Base-by-base conservation (phyloP, 75 land plant genomes). In the Cupressus sempervirens region DNA sequence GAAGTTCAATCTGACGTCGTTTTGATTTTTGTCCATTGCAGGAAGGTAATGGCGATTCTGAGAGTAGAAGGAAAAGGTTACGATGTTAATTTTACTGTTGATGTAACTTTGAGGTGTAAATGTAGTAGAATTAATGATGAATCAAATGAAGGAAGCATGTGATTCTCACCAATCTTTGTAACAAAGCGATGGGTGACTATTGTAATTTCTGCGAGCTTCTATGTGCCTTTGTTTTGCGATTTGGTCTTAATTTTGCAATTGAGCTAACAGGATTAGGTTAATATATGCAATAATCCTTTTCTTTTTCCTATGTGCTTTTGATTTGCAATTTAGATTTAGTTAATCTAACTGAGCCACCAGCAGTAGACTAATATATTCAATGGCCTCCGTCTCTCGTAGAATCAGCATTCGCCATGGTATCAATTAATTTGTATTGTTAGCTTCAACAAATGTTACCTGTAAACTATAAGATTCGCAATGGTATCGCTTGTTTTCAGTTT, bases 61-160 rank as follows among this genome's bases (percentile, higher is more conserved):
- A 43, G 48, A 77, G 7, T 76, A 76, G 81, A 77, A 77, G 81
- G 46, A 77, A 77, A 41, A 77, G 81, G 46, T 3, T 41, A 20
- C 46, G 81, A 30, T 77, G 81, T 77, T 77, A 77, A 38, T 77
- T 23, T 40, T 77, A 43, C 29, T 43, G 81, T 45, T 35, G 81
- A 41, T 77, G 81, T 77, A 77, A 77, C 81, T n/a, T 77, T 43
- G 46, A 77, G 81, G 48, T 77, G 81, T 77, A 77, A 68, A n/a
- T n/a, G 30, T 68, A 68, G 73, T 68, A 34, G n/a, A 68, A 68
- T 68, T 77, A 45, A 77, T 77, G 40, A n/a, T 77, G 81, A 77
- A 77, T 43, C 46, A 77, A 77, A 77, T 77, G 46, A 77, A 43
- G 29, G 48, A 20, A 43, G 81, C 46, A 23, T 77, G 48, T 40